Evolutionary conservation across 2,329 filamentous ascomycete genomes (phyloP).

Genomic region (Botrytis hyacinthi): DNA sequence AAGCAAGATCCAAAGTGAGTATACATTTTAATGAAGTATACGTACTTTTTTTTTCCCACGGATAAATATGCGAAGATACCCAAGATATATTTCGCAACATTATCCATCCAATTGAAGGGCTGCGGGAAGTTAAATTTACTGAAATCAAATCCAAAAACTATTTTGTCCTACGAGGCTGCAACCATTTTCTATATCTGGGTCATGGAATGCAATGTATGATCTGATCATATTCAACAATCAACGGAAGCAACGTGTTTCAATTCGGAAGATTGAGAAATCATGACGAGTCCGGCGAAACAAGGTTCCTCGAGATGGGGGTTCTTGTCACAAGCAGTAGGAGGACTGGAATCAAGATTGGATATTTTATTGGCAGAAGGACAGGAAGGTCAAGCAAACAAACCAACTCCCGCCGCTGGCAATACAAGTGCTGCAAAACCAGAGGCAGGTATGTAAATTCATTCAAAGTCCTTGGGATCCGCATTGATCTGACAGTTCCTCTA

Average conservation of each 20-base stretch:
- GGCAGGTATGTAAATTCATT: slow-evolving; percentile 38
- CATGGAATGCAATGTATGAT: slow-evolving; percentile 25
- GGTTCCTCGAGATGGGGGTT: slow-evolving; percentile 73
- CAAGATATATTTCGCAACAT: not conserved
- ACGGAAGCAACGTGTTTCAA: slow-evolving; percentile 1
- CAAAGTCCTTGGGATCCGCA: slow-evolving; percentile 11
- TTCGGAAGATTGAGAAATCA: slow-evolving; percentile 21
- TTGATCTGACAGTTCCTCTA: slow-evolving; percentile 29
- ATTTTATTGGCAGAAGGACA: slow-evolving; percentile 83
- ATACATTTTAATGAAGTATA: not conserved
- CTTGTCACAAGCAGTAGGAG: slow-evolving; percentile 85
- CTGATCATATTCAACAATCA: slow-evolving; percentile 24
- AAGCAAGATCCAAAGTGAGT: not conserved
- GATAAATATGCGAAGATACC: slow-evolving; percentile 3
- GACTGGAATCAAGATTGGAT: slow-evolving; percentile 89
- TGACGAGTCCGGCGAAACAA: slow-evolving; percentile 41
- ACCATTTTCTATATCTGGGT: not conserved
- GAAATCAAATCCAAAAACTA: not conserved
- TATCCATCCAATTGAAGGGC: not conserved
- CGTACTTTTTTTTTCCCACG: not conserved
- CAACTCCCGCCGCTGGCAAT: slow-evolving; percentile 42
- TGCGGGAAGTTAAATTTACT: not conserved
- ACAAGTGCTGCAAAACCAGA: slow-evolving; percentile 39
- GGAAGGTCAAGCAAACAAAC: slow-evolving; percentile 39
- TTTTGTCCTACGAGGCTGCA: slow-evolving; percentile 1